Base-by-base conservation (phyloP, 1,284 basidiomycete species). In the Coniophora puteana region DNA sequence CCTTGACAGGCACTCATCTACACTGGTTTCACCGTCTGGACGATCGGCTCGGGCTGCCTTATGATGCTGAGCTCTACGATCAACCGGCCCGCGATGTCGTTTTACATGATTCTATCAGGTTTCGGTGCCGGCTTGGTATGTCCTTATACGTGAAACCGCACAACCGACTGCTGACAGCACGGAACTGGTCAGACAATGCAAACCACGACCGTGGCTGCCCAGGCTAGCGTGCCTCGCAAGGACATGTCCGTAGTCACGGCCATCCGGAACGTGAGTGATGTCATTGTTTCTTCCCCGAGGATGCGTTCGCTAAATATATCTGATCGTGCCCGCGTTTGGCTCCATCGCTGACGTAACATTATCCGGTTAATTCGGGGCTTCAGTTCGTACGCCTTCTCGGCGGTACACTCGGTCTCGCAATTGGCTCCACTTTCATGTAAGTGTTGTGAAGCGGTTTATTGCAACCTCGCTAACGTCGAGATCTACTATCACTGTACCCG, bases 231-330 rank as follows among this genome's bases (percentile, higher is more conserved):
- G 1, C 59, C 76, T 0, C 62, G 82, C 18, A 66, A 68, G 33
- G 83, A 86, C 45, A 80, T 86, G 74, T 79, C 80, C 1, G 82
- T 84, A 6, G 82, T 85, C 2, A 87, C 84, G 0, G 76, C 78
- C 0, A 73, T 80, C 37, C 70, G 83, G 23, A 86, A 85, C 52
- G 78, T 78, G 44, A 39, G 69, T 55, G 12, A 13, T 16, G 37
- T 23, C 41, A 12, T 26, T 30, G 20, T 21, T 7, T 11, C n/a
- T n/a, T n/a, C n/a, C n/a, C n/a, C n/a, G n/a, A n/a, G n/a, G n/a
- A n/a, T n/a, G n/a, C n/a, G n/a, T n/a, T n/a, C n/a, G n/a, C n/a
- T n/a, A n/a, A n/a, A n/a, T n/a, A n/a, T n/a, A n/a, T n/a, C n/a
- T n/a, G n/a, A n/a, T n/a, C n/a, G n/a, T n/a, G n/a, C n/a, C n/a